Percentiles rank a stretch among this genome's conserved stretches.
These are phyloP conservation scores for Funneliformis mosseae DNA, from an alignment of 192 early-diverging fungal species.

Conservation along the genomic window DNA sequence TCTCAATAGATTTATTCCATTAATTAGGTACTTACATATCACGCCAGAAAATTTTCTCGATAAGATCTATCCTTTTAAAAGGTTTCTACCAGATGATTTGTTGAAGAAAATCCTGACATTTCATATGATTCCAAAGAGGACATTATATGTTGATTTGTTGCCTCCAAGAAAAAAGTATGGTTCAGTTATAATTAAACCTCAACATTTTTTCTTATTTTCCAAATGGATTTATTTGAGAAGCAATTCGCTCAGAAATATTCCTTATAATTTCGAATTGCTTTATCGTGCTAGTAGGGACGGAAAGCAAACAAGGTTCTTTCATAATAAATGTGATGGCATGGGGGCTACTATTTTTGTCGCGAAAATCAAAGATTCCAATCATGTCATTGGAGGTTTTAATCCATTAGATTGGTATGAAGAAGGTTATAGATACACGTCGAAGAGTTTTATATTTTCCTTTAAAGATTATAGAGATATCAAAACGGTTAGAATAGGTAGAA, in stretches of 20 bases:
- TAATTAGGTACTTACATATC: neutral
- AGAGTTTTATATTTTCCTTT: neutral
- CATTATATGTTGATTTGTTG: neutral
- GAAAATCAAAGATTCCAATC: neutral
- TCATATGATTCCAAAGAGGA: neutral
- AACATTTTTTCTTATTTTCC: neutral
- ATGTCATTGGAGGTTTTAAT: neutral
- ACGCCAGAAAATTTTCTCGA: neutral
- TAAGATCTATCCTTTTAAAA: neutral
- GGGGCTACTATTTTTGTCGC: neutral
- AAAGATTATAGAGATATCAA: neutral
- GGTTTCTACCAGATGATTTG: neutral
- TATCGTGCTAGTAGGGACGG: constrained; percentile 4
- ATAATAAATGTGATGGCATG: neutral
- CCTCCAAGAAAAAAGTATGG: neutral
- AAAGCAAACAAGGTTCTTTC: neutral
- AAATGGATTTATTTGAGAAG: neutral
- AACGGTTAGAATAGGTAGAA: neutral
- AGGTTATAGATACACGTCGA: neutral
- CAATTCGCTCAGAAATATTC: neutral
- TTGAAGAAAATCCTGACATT: neutral
- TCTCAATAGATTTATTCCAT: too few species aligned
- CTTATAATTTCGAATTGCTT: neutral
- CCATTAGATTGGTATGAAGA: neutral
- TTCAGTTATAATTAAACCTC: neutral